Conservation (phyloP, 805 yeast genomes). For the Yarrowia osloensis region DNA sequence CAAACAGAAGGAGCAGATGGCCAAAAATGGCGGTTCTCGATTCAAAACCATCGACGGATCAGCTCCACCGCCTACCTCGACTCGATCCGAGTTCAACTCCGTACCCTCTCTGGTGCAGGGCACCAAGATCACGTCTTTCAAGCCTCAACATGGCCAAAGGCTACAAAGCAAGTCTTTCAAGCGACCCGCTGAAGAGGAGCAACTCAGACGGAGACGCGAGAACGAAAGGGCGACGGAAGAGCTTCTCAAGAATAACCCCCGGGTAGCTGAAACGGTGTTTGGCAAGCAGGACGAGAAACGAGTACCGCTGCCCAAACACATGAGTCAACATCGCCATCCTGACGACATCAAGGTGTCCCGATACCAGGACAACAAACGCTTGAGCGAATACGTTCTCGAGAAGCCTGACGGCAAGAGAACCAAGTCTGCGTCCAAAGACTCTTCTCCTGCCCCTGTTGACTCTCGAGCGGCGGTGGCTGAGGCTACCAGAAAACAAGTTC, state of each 20-base stretch:
- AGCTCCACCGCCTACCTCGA: background rate
- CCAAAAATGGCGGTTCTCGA: background rate
- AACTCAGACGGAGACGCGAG: background rate
- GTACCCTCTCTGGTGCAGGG: background rate
- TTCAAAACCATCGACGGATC: background rate
- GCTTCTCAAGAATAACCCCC: background rate
- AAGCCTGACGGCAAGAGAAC: background rate
- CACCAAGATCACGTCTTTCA: background rate
- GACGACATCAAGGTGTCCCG: background rate
- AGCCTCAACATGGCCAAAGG: background rate
- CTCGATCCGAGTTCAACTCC: constrained; percentile 15
- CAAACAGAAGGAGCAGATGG: background rate
- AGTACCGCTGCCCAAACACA: background rate
- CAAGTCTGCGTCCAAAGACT: background rate
- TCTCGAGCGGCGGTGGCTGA: background rate
- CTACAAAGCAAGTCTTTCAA: background rate
- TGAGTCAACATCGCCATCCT: background rate
- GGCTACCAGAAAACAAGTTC: background rate
- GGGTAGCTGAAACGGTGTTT: background rate
- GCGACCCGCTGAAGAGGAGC: background rate
- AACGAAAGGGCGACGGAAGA: background rate
- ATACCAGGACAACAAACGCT: background rate
- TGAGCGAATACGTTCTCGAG: background rate
- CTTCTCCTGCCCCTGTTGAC: background rate
- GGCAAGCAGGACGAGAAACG: background rate